Evolutionary conservation across 2,329 filamentous ascomycete genomes (phyloP).

Genomic region (Byssochlamys sp.): DNA sequence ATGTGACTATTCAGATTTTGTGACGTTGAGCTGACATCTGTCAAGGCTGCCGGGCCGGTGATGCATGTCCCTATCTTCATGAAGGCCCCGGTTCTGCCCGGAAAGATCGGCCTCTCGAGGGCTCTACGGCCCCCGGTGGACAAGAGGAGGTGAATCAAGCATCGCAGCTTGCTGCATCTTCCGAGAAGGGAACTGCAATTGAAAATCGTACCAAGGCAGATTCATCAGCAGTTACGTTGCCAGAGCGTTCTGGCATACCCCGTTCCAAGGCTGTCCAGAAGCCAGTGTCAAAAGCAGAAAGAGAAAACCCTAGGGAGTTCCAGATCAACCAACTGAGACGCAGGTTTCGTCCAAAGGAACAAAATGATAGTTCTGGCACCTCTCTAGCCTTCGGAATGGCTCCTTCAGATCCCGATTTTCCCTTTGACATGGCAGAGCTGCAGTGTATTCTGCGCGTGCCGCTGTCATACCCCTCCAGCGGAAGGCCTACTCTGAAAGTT

Average conservation of each 20-base stretch:
- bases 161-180: slow-evolving; percentile 3
- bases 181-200: slow-evolving; percentile 7
- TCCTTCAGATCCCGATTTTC: slow-evolving; percentile 75
- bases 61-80: slow-evolving; percentile 44
- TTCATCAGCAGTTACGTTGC: slow-evolving; percentile 24
- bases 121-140: slow-evolving; percentile 6
- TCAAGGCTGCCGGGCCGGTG: slow-evolving; percentile 44
- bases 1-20: slow-evolving; percentile 4
- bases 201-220: slow-evolving; percentile 11
- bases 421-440: slow-evolving; percentile 62
- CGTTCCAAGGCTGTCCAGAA: slow-evolving; percentile 40
- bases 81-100: slow-evolving; percentile 19
- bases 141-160: slow-evolving; percentile 4
- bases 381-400: slow-evolving; percentile 55
- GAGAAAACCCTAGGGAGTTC: slow-evolving; percentile 60
- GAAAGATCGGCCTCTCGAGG: slow-evolving; percentile 9
- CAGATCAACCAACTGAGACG: slow-evolving; percentile 64
- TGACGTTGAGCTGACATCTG: slow-evolving; percentile 12
- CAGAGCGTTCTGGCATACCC: slow-evolving; percentile 29
- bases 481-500: slow-evolving; percentile 51
- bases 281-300: slow-evolving; percentile 56
- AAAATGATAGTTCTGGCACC: slow-evolving; percentile 40
- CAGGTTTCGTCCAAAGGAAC: slow-evolving; percentile 50
- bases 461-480: slow-evolving; percentile 47
- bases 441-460: slow-evolving; percentile 61